Evolutionary conservation across 2,329 filamentous ascomycete species (phyloP).

Genomic region (Alternaria sp.): DNA sequence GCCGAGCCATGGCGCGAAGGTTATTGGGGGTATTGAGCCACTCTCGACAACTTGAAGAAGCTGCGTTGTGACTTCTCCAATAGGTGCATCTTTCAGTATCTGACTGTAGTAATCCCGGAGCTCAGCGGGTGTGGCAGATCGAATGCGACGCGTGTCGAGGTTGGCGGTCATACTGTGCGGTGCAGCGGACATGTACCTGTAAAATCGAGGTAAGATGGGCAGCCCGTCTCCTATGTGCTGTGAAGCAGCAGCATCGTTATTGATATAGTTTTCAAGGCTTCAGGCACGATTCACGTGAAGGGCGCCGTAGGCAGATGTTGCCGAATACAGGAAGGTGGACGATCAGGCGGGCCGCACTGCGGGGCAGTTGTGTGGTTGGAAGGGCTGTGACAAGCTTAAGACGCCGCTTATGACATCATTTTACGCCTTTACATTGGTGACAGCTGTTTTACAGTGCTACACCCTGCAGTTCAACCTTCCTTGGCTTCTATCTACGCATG

Average conservation of each 20-base stretch:
- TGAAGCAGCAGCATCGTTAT: background rate
- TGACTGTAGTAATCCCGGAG: slow-evolving; percentile 19
- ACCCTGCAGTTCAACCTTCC: background rate
- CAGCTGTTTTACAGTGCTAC: background rate
- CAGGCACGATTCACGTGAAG: background rate
- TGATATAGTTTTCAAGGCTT: background rate
- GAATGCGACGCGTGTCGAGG: slow-evolving; percentile 18
- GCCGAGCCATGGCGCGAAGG: slow-evolving; percentile 39
- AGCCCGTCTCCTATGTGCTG: background rate
- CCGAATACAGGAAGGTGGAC: background rate
- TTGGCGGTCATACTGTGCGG: slow-evolving; percentile 3
- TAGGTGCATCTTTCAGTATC: background rate
- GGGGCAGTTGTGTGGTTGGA: background rate
- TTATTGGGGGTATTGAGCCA: slow-evolving; percentile 28
- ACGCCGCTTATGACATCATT: background rate
- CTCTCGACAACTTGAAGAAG: slow-evolving; percentile 21
- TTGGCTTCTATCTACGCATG: too few relatives aligned
- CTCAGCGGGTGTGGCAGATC: slow-evolving; percentile 7
- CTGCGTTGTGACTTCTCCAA: slow-evolving; percentile 13
- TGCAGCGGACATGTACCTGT: too few relatives aligned
- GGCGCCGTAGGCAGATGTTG: background rate
- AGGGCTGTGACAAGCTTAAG: background rate
- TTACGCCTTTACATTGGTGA: background rate
- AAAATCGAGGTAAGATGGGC: background rate
- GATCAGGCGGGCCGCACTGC: slow-evolving; percentile 7